Evolutionary conservation across 164 flowering plant species (phyloP).

Genomic region (Dillenia suffruticosa): DNA sequence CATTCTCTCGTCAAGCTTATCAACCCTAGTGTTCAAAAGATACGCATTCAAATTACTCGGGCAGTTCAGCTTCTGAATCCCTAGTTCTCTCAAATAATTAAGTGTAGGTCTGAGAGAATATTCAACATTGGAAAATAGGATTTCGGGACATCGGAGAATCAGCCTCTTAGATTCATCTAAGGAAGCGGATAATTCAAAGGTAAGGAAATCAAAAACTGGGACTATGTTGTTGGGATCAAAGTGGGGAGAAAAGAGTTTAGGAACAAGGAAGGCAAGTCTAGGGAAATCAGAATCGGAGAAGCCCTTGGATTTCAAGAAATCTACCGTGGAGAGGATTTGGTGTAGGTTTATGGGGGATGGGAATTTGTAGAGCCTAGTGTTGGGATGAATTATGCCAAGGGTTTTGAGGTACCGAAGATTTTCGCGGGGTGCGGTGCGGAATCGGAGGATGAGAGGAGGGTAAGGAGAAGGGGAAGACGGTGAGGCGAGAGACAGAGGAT

Average conservation of each 20-base stretch:
- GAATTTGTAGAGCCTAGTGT: slow-evolving; percentile 16
- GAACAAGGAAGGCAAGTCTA: slow-evolving; percentile 43
- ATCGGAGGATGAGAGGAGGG: slow-evolving; percentile 26
- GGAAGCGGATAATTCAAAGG: slow-evolving; percentile 36
- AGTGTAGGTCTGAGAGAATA: slow-evolving; percentile 50
- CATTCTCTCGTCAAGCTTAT: slow-evolving; percentile 30
- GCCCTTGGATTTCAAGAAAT: slow-evolving; percentile 55
- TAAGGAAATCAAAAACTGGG: slow-evolving; percentile 53
- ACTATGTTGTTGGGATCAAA: slow-evolving; percentile 30
- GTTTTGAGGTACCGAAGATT: slow-evolving; percentile 52
- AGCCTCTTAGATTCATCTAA: slow-evolving; percentile 29
- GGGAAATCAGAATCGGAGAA: slow-evolving; percentile 48
- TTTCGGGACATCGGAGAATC: slow-evolving; percentile 39
- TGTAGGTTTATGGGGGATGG: slow-evolving; percentile 32
- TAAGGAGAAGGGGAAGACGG: not conserved
- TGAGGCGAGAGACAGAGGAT: slow-evolving; percentile 1
- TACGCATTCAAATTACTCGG: slow-evolving; percentile 53
- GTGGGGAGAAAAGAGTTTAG: slow-evolving; percentile 37
- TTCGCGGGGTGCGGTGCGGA: slow-evolving; percentile 39
- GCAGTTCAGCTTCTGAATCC: slow-evolving; percentile 38
- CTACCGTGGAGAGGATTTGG: slow-evolving; percentile 34
- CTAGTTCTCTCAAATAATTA: slow-evolving; percentile 35
- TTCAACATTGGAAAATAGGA: slow-evolving; percentile 51
- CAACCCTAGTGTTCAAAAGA: slow-evolving; percentile 47
- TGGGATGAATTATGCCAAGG: slow-evolving; percentile 31